Percentiles rank a stretch among this genome's conserved stretches.
phyloP scores from a whole-genome alignment of 139 green algal genomes.

The Chlamydomonas schloesseri region DNA sequence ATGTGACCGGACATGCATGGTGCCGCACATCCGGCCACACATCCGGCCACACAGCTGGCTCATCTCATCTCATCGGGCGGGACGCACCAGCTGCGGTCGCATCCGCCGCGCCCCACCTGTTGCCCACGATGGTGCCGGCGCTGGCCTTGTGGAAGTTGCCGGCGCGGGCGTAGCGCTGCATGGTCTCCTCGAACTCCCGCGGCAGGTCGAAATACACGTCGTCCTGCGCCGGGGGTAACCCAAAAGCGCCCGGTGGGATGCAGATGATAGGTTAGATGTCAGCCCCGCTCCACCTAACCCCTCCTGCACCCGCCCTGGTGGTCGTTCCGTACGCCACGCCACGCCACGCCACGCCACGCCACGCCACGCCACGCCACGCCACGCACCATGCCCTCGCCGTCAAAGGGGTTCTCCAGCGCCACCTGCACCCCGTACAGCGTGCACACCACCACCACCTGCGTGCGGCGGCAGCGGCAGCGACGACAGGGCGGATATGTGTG shows the following conservation, averaged over 20 bases:
- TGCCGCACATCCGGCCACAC: no score
- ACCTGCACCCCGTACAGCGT: neutral
- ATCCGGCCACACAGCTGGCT: no score
- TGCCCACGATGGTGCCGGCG: neutral
- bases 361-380: neutral
- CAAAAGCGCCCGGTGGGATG: neutral
- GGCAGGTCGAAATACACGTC: slow-evolving; percentile 39
- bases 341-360: neutral
- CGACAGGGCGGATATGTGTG: no score
- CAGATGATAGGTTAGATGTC: no score
- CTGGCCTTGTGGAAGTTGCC: neutral
- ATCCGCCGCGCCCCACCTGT: neutral
- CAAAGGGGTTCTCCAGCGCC: slow-evolving; percentile 45
- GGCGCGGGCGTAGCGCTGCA: neutral
- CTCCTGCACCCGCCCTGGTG: no score
- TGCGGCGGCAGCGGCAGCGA: neutral
- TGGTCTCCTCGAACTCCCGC: slow-evolving; percentile 11
- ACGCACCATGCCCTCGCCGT: slow-evolving; percentile 14
- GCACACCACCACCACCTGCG: neutral
- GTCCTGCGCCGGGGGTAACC: neutral
- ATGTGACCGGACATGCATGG: no score
- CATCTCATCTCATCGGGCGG: neutral
- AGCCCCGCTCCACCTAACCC: neutral
- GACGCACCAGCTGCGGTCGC: no score
- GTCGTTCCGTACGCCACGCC: neutral